phyloP scores from a whole-genome alignment of 2,329 filamentous ascomycete genomes.

The Apiospora phragmitis region DNA sequence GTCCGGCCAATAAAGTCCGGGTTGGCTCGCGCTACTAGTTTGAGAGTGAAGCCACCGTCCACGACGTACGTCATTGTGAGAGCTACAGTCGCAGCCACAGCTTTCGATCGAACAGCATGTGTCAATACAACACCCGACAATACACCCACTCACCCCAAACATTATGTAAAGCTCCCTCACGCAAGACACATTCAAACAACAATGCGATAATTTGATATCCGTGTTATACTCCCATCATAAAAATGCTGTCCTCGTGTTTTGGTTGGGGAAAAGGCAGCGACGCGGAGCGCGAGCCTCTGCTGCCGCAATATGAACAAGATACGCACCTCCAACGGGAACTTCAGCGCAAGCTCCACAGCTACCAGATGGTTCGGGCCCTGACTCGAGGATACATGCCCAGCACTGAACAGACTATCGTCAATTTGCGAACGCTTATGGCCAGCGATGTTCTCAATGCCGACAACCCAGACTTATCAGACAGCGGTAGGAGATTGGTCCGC shows the following conservation, averaged over 20 bases:
- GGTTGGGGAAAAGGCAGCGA: conserved; percentile 50
- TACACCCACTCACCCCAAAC: neutral
- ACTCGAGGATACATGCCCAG: conserved; percentile 88
- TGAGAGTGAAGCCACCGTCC: neutral
- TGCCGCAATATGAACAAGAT: conserved; percentile 81
- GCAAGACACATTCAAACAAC: neutral
- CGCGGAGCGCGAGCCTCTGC: conserved; percentile 72
- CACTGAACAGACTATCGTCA: conserved; percentile 78
- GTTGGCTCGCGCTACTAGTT: neutral
- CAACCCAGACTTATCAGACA: conserved; percentile 72
- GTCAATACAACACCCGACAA: neutral
- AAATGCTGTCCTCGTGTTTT: conserved; percentile 62
- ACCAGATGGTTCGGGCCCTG: conserved; percentile 85
- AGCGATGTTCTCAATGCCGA: conserved; percentile 78
- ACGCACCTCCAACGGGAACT: conserved; percentile 75
- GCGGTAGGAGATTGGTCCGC: conserved; percentile 72
- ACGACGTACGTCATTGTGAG: conserved; percentile 2
- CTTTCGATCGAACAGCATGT: neutral
- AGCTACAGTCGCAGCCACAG: neutral
- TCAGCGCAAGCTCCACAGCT: conserved; percentile 88
- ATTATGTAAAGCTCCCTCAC: neutral
- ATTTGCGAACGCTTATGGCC: conserved; percentile 76
- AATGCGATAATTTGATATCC: neutral
- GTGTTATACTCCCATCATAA: neutral
- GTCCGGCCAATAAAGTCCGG: neutral